Evolutionary conservation across 2,329 filamentous ascomycete species (phyloP).

Genomic region (Aspergillus phoenicis): DNA sequence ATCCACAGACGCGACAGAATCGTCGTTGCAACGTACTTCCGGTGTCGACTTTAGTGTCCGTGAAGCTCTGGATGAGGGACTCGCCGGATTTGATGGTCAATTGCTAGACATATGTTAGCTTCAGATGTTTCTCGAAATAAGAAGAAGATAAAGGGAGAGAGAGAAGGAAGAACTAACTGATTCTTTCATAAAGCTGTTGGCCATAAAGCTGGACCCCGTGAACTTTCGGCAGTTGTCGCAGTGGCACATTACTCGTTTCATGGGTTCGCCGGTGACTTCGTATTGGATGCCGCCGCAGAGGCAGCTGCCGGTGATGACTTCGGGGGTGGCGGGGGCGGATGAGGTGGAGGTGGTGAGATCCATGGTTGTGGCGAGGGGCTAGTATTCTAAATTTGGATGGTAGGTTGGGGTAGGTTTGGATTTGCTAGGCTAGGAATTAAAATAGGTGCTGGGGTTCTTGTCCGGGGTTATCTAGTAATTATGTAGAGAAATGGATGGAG

Average conservation of each 20-base stretch:
- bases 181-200: constrained; percentile 23
- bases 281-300: constrained; percentile 27
- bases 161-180: constrained; percentile 9
- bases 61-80: neutral
- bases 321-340: neutral
- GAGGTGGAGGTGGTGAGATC: neutral
- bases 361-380: neutral
- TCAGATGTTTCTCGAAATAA: neutral
- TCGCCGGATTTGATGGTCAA: constrained; percentile 8
- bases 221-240: constrained; percentile 29
- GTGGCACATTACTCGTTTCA: constrained; percentile 24
- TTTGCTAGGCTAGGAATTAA: no score
- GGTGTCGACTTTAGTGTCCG: neutral
- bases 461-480: no score
- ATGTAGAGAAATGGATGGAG: no score
- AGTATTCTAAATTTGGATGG: no score
- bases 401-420: neutral
- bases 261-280: constrained; percentile 18
- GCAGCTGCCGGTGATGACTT: constrained; percentile 20
- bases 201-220: constrained; percentile 25
- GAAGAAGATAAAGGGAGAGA: neutral
- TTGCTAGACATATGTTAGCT: constrained; percentile 10
- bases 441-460: no score
- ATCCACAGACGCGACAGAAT: neutral
- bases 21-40: neutral